Evolutionary conservation across 495 filamentous ascomycete species (phyloP).

Genomic region (Halenospora varia): DNA sequence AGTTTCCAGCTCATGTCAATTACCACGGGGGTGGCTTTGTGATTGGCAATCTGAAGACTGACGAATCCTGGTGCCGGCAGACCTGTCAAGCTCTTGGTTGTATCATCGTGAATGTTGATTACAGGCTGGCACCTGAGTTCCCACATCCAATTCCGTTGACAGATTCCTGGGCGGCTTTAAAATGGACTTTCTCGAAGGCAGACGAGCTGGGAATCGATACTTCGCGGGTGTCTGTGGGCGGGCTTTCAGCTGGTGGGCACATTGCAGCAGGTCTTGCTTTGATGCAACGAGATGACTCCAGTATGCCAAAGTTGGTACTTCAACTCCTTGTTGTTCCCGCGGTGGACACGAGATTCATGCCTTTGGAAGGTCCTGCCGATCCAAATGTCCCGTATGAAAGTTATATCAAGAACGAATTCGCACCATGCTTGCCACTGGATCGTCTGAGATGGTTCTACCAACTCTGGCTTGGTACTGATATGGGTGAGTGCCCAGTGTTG

Average conservation of each 20-base stretch:
- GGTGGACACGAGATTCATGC: conserved; percentile 39
- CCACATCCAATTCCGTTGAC: conserved; percentile 29
- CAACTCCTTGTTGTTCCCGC: conserved; percentile 49
- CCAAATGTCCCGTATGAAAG: conserved; percentile 32
- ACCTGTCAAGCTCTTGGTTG: conserved; percentile 48
- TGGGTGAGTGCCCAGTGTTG: background rate
- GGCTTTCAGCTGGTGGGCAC: conserved; percentile 34
- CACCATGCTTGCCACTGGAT: conserved; percentile 32
- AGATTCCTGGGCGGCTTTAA: conserved; percentile 39
- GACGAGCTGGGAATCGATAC: conserved; percentile 35
- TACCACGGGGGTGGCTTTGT: conserved; percentile 68
- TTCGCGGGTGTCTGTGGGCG: conserved; percentile 29
- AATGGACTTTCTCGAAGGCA: conserved; percentile 37
- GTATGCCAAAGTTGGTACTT: conserved; percentile 35
- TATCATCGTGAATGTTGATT: conserved; percentile 40
- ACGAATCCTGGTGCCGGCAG: conserved; percentile 52
- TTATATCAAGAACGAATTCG: conserved; percentile 32
- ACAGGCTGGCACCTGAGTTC: conserved; percentile 36
- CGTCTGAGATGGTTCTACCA: conserved; percentile 37
- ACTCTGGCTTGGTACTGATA: conserved; percentile 32
- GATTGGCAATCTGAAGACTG: conserved; percentile 54
- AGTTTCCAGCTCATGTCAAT: conserved; percentile 52
- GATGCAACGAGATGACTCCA: conserved; percentile 35
- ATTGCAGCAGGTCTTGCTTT: conserved; percentile 38
- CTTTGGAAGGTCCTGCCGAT: conserved; percentile 31